These are phyloP conservation scores for Anacardium occidentale DNA, from an alignment of 345 rosid species.

Conservation along the genomic window DNA sequence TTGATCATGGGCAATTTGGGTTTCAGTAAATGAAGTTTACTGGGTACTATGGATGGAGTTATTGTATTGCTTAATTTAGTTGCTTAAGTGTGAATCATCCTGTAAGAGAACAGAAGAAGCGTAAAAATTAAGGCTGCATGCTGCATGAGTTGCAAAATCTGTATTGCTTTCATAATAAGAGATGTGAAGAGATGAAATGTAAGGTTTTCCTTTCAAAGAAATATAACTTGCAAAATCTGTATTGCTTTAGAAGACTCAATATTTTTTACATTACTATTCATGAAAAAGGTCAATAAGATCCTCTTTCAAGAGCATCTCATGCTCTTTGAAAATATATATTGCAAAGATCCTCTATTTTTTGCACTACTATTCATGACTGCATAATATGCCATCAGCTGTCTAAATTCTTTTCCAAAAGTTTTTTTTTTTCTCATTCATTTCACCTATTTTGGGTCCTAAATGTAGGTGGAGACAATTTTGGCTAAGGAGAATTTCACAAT, in stretches of 20 bases:
- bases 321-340: background rate
- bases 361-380: too few relatives aligned
- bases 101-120: background rate
- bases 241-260: too few relatives aligned
- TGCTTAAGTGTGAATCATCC: background rate
- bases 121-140: background rate
- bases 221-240: background rate
- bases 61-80: background rate
- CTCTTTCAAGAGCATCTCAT: background rate
- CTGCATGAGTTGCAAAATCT: background rate
- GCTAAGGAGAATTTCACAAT: constrained; percentile 79
- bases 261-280: too few relatives aligned
- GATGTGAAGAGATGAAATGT: background rate
- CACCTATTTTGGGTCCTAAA: constrained; percentile 10
- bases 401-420: background rate
- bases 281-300: constrained; percentile 2
- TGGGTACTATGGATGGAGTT: background rate
- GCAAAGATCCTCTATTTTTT: too few relatives aligned
- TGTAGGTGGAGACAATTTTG: constrained; percentile 88
- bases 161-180: background rate
- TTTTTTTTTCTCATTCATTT: background rate
- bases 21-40: background rate
- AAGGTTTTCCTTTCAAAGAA: background rate
- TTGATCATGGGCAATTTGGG: background rate
- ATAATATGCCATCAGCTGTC: background rate